These are phyloP conservation scores for Heritiera littoralis DNA, from an alignment of 345 rosid genomes.

Conservation along the genomic window DNA sequence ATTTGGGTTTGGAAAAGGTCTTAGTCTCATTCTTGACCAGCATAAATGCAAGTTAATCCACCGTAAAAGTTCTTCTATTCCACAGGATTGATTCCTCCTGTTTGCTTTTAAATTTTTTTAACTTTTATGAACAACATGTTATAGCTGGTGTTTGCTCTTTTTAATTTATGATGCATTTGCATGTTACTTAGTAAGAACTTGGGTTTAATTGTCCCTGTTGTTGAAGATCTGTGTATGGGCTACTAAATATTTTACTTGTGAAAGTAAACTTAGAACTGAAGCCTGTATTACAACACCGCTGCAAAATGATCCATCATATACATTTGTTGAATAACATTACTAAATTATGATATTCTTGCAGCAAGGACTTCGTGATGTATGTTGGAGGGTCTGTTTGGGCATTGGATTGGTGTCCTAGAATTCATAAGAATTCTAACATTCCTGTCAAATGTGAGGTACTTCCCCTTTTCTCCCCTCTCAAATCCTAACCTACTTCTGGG, in stretches of 20 bases:
- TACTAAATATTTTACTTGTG: background rate
- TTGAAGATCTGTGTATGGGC: background rate
- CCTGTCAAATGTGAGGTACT: constrained; percentile 70
- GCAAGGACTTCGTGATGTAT: constrained; percentile 78
- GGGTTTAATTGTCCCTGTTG: constrained; percentile 1
- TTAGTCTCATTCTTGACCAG: constrained; percentile 15
- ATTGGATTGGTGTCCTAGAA: constrained; percentile 90
- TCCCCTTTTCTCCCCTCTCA: background rate
- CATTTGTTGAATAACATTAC: constrained; percentile 4
- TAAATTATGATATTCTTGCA: constrained; percentile 39
- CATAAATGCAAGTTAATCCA: constrained; percentile 8
- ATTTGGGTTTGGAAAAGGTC: background rate
- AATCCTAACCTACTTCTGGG: background rate
- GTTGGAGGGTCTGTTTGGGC: constrained; percentile 95
- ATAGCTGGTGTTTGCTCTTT: background rate
- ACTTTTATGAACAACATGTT: background rate
- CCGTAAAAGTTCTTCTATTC: background rate
- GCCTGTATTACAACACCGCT: background rate
- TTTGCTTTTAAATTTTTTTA: background rate
- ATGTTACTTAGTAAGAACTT: background rate
- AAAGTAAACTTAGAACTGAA: background rate
- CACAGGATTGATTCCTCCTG: background rate
- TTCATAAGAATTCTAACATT: constrained; percentile 45
- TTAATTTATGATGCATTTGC: background rate
- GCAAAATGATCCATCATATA: background rate